Conservation (phyloP, 1,139 yeast genomes). For the Williopsis jadinii region DNA sequence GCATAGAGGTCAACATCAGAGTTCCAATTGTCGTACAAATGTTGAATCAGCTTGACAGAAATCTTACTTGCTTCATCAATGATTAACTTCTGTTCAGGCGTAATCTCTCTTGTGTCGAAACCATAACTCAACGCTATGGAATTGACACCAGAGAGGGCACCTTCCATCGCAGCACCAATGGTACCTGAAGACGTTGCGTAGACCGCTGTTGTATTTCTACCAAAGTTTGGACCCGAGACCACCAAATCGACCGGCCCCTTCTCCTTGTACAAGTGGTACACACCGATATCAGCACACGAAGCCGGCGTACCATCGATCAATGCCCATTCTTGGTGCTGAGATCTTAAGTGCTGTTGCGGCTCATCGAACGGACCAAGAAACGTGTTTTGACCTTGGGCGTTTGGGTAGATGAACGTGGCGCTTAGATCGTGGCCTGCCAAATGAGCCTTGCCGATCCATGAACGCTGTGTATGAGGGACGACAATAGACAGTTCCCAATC, state of each 20-base stretch:
- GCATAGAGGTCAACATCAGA: conserved; percentile 62
- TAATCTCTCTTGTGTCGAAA: conserved; percentile 48
- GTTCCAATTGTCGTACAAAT: conserved; percentile 55
- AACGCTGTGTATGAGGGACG: conserved; percentile 73
- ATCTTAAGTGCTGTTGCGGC: conserved; percentile 33
- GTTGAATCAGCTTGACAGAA: conserved; percentile 53
- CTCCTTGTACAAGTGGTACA: conserved; percentile 57
- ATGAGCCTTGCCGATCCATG: conserved; percentile 98
- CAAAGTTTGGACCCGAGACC: conserved; percentile 91
- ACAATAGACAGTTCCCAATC: conserved; percentile 84
- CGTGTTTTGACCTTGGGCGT: conserved; percentile 38
- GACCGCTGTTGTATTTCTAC: conserved; percentile 86
- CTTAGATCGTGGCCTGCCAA: conserved; percentile 76
- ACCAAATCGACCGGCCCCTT: conserved; percentile 74
- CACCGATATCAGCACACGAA: conserved; percentile 86
- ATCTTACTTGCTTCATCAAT: conserved; percentile 63
- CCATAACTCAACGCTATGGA: conserved; percentile 83
- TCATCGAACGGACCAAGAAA: conserved; percentile 64
- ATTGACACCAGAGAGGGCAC: conserved; percentile 68
- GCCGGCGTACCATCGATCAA: conserved; percentile 92
- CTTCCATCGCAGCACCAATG: conserved; percentile 96
- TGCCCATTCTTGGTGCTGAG: conserved; percentile 69
- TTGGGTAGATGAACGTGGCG: conserved; percentile 56
- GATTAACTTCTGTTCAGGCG: conserved; percentile 31
- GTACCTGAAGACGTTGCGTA: conserved; percentile 94